These are phyloP conservation scores for Cercospora beticola DNA, from an alignment of 2,329 filamentous ascomycete genomes.

Conservation along the genomic window DNA sequence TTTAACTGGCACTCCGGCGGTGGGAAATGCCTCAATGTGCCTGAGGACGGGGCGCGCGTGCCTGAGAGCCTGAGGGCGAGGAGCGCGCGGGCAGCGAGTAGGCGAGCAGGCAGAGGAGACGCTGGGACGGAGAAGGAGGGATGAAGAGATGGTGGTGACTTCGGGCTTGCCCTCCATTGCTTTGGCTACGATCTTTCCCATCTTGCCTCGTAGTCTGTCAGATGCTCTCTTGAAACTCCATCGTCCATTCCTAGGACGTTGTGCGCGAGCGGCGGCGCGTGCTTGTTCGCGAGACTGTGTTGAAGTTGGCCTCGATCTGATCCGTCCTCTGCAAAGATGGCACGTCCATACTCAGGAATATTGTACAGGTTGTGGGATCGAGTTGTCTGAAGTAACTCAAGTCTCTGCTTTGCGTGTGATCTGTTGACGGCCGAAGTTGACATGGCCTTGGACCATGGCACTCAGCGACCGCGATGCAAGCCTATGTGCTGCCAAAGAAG, in stretches of 20 bases:
- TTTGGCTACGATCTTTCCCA: background rate
- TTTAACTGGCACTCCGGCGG: constrained; percentile 9
- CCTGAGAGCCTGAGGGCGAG: background rate
- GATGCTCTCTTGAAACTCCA: background rate
- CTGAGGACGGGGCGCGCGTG: constrained; percentile 4
- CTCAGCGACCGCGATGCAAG: background rate
- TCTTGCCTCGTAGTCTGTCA: background rate
- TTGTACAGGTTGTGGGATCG: background rate
- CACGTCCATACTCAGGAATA: background rate
- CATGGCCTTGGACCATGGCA: background rate
- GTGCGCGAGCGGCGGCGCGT: background rate
- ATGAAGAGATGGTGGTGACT: background rate
- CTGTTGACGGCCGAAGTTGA: background rate
- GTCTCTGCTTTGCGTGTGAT: background rate
- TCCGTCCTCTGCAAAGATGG: background rate
- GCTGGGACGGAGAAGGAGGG: background rate
- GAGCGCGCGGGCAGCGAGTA: background rate
- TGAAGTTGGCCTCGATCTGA: background rate
- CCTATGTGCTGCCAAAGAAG: background rate
- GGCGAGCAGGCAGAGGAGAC: background rate
- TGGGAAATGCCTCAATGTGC: background rate
- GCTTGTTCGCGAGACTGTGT: background rate
- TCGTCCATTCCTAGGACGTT: background rate
- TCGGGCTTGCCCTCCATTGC: background rate
- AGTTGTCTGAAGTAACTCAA: background rate